Conservation (phyloP, 345 rosid genomes). For the Salix suchowensis region DNA sequence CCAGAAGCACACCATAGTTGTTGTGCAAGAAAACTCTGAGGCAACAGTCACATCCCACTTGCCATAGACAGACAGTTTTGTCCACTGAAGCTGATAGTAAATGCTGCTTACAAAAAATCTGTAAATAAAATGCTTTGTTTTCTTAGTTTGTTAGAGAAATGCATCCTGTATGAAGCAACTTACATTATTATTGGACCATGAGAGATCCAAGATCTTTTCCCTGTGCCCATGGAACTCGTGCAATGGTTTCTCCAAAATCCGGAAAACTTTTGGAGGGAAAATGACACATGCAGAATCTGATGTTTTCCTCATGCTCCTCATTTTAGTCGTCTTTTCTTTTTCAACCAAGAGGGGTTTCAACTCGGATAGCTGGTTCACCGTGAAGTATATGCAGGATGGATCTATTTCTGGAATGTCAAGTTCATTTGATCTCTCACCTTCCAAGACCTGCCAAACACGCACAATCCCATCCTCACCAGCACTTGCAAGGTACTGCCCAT, state of each 20-base stretch:
- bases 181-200: slow-evolving; percentile 78
- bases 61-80: slow-evolving; percentile 28
- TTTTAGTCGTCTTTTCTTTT: slow-evolving; percentile 31
- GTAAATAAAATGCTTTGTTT: neutral
- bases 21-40: slow-evolving; percentile 21
- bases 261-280: slow-evolving; percentile 59
- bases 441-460: slow-evolving; percentile 66
- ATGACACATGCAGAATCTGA: slow-evolving; percentile 58
- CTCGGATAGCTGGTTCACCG: slow-evolving; percentile 42
- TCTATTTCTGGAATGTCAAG: slow-evolving; percentile 43
- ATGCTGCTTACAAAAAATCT: slow-evolving; percentile 15
- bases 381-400: slow-evolving; percentile 49
- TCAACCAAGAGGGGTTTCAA: slow-evolving; percentile 40
- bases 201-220: slow-evolving; percentile 65
- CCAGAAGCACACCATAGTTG: slow-evolving; percentile 20
- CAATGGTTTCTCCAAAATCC: slow-evolving; percentile 57
- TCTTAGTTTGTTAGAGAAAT: neutral
- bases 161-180: slow-evolving; percentile 10
- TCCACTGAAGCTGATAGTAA: slow-evolving; percentile 28
- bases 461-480: slow-evolving; percentile 71
- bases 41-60: slow-evolving; percentile 27
- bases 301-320: slow-evolving; percentile 36
- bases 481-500: slow-evolving; percentile 64
- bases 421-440: slow-evolving; percentile 42
- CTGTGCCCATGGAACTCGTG: slow-evolving; percentile 65